Percentiles rank a stretch among this genome's conserved stretches.
Evolutionary conservation across 23 red algal genomes (phyloP).

Genomic region (Chondrus crispus): DNA sequence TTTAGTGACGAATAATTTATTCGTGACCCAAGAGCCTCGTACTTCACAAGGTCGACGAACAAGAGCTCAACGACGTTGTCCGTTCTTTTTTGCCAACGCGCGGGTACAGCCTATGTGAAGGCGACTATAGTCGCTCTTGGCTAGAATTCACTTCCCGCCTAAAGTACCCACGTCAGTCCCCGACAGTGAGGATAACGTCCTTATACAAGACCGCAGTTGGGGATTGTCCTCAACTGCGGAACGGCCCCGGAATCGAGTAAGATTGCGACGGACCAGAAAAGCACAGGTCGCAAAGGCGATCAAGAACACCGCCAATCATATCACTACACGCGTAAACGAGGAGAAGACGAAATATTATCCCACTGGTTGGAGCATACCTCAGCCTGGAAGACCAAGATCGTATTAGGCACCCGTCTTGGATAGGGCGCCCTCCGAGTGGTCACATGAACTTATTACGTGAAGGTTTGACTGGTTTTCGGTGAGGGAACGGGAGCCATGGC

Average conservation of each 20-base stretch:
- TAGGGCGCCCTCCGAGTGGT: constrained; percentile 56
- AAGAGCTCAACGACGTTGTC: constrained; percentile 44
- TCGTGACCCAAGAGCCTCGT: too few relatives aligned
- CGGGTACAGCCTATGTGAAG: constrained; percentile 2
- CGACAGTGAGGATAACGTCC: constrained; percentile 32
- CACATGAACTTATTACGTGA: constrained; percentile 89
- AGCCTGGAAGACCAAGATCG: constrained; percentile 71
- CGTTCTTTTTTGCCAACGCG: constrained; percentile 12
- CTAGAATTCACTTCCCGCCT: neutral
- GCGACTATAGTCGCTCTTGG: constrained; percentile 3
- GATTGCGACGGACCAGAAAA: neutral
- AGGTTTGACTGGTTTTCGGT: constrained; percentile 68
- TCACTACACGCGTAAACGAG: constrained; percentile 67
- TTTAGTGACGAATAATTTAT: too few relatives aligned
- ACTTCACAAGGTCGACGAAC: too few relatives aligned
- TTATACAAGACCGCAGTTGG: constrained; percentile 15
- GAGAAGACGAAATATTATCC: constrained; percentile 87
- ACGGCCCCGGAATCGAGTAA: neutral
- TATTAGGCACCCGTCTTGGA: constrained; percentile 75
- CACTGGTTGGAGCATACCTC: constrained; percentile 82
- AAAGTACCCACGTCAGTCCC: constrained; percentile 10
- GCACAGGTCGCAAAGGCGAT: neutral
- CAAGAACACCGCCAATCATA: neutral
- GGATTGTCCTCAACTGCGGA: neutral
- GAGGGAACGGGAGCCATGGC: constrained; percentile 71